A percentile compares a stretch with the other conserved stretches of the same genome.
These are phyloP conservation scores for Rhizophora apiculata DNA, from an alignment of 345 rosid genomes.

Conservation along the genomic window DNA sequence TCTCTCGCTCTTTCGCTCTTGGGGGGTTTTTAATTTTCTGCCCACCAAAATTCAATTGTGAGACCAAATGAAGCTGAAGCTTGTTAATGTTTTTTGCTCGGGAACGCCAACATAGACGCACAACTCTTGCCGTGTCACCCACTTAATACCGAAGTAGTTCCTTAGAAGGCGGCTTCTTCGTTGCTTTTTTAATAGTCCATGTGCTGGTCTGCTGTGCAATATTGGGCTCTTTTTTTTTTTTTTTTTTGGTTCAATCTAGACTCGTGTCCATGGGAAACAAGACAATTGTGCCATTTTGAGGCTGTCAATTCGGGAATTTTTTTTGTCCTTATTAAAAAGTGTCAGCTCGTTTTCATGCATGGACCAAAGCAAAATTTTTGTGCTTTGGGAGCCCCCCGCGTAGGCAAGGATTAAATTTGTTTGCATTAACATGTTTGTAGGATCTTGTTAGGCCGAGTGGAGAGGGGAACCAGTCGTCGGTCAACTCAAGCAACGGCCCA, in stretches of 20 bases:
- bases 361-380: constrained; percentile 14
- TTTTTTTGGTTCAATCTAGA: constrained; percentile 36
- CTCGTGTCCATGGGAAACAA: constrained; percentile 44
- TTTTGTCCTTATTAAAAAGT: constrained; percentile 13
- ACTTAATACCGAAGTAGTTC: constrained; percentile 19
- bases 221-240: constrained; percentile 40
- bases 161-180: constrained; percentile 30
- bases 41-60: background rate
- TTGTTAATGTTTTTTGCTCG: background rate
- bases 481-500: constrained; percentile 24
- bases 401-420: constrained; percentile 2
- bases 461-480: constrained; percentile 10
- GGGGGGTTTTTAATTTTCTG: background rate
- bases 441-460: constrained; percentile 36
- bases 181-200: constrained; percentile 40
- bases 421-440: constrained; percentile 40
- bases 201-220: constrained; percentile 25
- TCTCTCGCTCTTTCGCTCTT: background rate
- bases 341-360: constrained; percentile 23
- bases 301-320: background rate
- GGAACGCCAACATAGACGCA: constrained; percentile 16
- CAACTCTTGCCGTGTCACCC: constrained; percentile 29
- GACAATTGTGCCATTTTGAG: constrained; percentile 25
- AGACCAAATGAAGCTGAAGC: background rate
- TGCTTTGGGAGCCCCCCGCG: constrained; percentile 16